phyloP scores from a whole-genome alignment of 306 rosid genomes.

The Aeschynomene evenia region DNA sequence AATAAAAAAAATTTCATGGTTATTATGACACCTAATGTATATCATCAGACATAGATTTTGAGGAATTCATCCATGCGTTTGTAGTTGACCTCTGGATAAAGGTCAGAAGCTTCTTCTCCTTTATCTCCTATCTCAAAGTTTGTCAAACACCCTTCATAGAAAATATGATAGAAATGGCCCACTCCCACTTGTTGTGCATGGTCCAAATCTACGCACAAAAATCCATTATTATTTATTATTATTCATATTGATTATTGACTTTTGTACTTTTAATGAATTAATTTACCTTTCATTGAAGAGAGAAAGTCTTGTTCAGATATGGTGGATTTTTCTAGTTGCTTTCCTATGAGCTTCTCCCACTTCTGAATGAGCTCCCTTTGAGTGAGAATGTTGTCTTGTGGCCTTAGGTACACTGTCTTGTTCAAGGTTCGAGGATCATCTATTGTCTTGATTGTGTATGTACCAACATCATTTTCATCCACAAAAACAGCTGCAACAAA shows the following conservation, averaged over 20 bases:
- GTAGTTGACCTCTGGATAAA: slow-evolving; percentile 80
- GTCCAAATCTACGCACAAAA: slow-evolving; percentile 43
- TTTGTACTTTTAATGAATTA: too few species aligned
- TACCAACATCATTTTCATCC: slow-evolving; percentile 76
- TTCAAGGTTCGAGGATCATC: slow-evolving; percentile 77
- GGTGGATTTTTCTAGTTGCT: slow-evolving; percentile 46
- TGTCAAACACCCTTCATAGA: slow-evolving; percentile 73
- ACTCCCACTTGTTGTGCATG: slow-evolving; percentile 53
- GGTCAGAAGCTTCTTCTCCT: slow-evolving; percentile 80
- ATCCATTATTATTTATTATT: background rate
- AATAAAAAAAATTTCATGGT: background rate
- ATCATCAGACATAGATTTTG: slow-evolving; percentile 33
- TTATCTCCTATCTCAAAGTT: slow-evolving; percentile 65
- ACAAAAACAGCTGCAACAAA: slow-evolving; percentile 42
- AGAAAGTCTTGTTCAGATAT: slow-evolving; percentile 60
- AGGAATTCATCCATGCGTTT: slow-evolving; percentile 70
- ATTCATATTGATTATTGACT: background rate
- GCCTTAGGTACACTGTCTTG: slow-evolving; percentile 78
- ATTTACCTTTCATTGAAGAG: slow-evolving; percentile 61
- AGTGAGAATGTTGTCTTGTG: slow-evolving; percentile 66
- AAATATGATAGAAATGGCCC: slow-evolving; percentile 72
- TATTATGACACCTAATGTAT: too few species aligned
- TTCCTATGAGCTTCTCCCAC: slow-evolving; percentile 69
- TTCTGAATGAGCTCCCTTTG: slow-evolving; percentile 59
- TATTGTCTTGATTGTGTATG: slow-evolving; percentile 67